Percentiles rank a stretch among this genome's conserved stretches.
Conservation (phyloP, 2,329 filamentous ascomycete genomes). For the Rutstroemia sp. region DNA sequence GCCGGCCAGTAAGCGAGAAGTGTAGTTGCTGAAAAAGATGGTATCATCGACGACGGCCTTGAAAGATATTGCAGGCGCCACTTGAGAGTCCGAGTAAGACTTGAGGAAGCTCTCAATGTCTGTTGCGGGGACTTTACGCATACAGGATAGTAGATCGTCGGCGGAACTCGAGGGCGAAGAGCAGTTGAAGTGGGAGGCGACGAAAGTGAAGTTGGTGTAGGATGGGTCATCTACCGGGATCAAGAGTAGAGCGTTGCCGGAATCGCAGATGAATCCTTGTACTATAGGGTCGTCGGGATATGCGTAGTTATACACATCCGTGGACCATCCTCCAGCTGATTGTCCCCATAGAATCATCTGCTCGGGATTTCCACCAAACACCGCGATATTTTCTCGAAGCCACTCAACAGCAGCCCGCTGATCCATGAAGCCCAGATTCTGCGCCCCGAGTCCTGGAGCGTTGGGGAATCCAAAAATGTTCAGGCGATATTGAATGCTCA, state of each 20-base stretch:
- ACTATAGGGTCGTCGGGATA: slow-evolving; percentile 20
- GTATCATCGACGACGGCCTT: background rate
- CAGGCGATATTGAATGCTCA: slow-evolving; percentile 28
- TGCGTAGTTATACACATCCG: slow-evolving; percentile 21
- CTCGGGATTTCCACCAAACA: slow-evolving; percentile 49
- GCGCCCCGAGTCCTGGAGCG: slow-evolving; percentile 10
- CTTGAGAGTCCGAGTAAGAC: too few species aligned
- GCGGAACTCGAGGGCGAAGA: too few species aligned
- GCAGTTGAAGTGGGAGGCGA: background rate
- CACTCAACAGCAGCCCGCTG: slow-evolving; percentile 32
- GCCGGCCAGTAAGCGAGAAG: background rate
- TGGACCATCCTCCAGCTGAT: slow-evolving; percentile 48
- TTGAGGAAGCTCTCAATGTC: too few species aligned
- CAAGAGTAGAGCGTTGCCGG: slow-evolving; percentile 11
- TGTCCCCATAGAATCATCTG: slow-evolving; percentile 48
- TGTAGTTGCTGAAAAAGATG: background rate
- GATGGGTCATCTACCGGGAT: slow-evolving; percentile 1
- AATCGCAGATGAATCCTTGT: slow-evolving; percentile 13
- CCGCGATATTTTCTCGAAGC: slow-evolving; percentile 42
- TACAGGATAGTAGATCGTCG: too few species aligned
- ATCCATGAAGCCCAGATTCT: slow-evolving; percentile 12
- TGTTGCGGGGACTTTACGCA: too few species aligned
- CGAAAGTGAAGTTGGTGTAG: slow-evolving; percentile 8
- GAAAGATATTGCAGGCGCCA: background rate
- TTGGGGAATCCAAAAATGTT: slow-evolving; percentile 32